These are phyloP conservation scores for Pittosporum tobira DNA, from an alignment of 129 eudicot genomes.

Conservation along the genomic window DNA sequence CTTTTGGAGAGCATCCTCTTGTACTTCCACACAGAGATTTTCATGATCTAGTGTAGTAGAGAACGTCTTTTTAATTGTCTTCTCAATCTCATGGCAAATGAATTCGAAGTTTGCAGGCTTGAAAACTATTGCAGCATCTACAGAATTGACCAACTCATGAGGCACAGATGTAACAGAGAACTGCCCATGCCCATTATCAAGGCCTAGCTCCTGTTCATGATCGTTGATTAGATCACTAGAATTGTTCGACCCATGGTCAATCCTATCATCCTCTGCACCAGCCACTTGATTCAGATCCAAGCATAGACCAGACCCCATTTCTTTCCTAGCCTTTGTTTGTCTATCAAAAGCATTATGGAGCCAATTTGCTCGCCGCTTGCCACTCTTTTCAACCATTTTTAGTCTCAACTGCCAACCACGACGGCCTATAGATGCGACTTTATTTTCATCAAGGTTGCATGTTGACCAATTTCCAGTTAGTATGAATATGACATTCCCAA, in stretches of 20 bases:
- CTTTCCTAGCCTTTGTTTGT: conserved; percentile 43
- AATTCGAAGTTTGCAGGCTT: conserved; percentile 49
- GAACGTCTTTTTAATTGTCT: conserved; percentile 46
- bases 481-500: conserved; percentile 76
- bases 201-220: conserved; percentile 50
- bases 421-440: conserved; percentile 37
- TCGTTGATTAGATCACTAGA: conserved; percentile 78
- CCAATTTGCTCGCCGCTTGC: conserved; percentile 54
- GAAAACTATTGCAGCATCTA: conserved; percentile 69
- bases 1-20: conserved; percentile 59
- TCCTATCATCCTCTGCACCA: conserved; percentile 53
- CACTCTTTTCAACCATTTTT: conserved; percentile 36
- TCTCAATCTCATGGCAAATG: conserved; percentile 63
- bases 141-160: conserved; percentile 46
- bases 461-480: conserved; percentile 77
- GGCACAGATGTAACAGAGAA: conserved; percentile 52
- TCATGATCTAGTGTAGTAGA: conserved; percentile 38
- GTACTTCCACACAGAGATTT: conserved; percentile 39
- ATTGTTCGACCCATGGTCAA: conserved; percentile 62
- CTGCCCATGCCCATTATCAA: conserved; percentile 20
- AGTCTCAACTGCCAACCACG: conserved; percentile 68
- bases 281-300: conserved; percentile 69
- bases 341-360: conserved; percentile 37
- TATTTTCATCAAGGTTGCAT: conserved; percentile 38
- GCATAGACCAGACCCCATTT: conserved; percentile 38